Percentiles rank a stretch among this genome's conserved stretches.
These are phyloP conservation scores for Sugiyamaella lignohabitans DNA, from an alignment of 805 yeast genomes.

Conservation along the genomic window DNA sequence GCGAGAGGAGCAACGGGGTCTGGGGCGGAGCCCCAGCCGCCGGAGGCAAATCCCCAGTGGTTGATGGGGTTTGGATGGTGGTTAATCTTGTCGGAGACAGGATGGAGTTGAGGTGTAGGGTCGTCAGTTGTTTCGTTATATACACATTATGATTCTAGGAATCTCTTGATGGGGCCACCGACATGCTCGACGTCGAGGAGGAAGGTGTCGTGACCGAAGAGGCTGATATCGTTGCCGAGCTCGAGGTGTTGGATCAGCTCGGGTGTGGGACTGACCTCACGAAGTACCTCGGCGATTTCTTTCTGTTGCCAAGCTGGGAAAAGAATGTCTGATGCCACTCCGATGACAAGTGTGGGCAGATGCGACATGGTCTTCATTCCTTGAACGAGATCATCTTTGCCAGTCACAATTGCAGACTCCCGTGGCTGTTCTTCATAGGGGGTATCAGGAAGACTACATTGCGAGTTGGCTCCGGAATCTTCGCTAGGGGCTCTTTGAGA, in stretches of 20 bases:
- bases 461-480: conserved; percentile 1
- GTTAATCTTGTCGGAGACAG: too few species aligned
- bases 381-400: conserved; percentile 50
- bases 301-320: conserved; percentile 95
- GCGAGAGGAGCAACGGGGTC: too few species aligned
- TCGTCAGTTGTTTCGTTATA: not conserved
- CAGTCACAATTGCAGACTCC: conserved; percentile 40
- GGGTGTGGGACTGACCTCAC: conserved; percentile 32
- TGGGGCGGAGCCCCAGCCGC: too few species aligned
- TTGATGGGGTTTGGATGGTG: too few species aligned
- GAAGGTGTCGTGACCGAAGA: conserved; percentile 90
- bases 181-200: conserved; percentile 70
- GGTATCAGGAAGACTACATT: conserved; percentile 38
- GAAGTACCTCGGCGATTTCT: conserved; percentile 62
- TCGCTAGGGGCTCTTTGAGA: conserved; percentile 3
- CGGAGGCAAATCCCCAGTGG: too few species aligned
- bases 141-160: conserved; percentile 37
- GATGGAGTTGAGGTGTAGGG: too few species aligned
- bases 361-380: conserved; percentile 62
- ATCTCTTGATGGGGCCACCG: conserved; percentile 66
- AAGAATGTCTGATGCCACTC: conserved; percentile 87
- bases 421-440: conserved; percentile 52
- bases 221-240: conserved; percentile 65
- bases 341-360: conserved; percentile 68
- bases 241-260: conserved; percentile 54